Evolutionary conservation across 257 asterid species (phyloP), one percentile per base, ranked within the genome.

Genomic region (Plantago elongata): DNA sequence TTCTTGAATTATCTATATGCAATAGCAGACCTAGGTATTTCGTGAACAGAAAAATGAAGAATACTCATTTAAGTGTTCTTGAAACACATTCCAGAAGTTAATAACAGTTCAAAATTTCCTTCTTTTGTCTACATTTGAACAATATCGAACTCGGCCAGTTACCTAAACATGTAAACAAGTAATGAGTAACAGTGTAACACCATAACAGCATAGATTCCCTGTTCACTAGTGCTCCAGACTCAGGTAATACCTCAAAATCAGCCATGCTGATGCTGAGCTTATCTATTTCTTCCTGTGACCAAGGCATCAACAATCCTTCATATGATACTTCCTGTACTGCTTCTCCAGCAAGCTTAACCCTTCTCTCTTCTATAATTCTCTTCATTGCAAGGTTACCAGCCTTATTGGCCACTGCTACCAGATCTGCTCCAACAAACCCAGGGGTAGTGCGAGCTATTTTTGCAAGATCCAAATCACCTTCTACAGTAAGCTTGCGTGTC

Each of bases 361-460:
- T 81, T 51, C 94, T 78, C 63, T 45, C 69, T 51, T 74, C 82
- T 54, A 83, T 68, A 59, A 84, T 78, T 78, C 96, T 89, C 78
- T 86, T 80, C 90, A 91, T 79, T n/a, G 98, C 95, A 70, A 88
- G 69, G 71, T 78, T 78, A 54, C 92, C 95, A 78, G 96, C 95
- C 77, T 81, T 78, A 61, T 82, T 74, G 11, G 79, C 73, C 7
- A 91, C 77, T 42, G 83, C 88, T 17, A 70, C 85, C 77, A 91
- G 74, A 78, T 91, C 96, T 50, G 96, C 91, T 72, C 98, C 98
- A 54, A 83, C 96, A 72, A 84, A 91, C 5, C 96, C 96, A 3
- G 98, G 80, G 55, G 96, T 88, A 61, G 80, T 65, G 72, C 88
- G 78, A 50, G 95, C 95, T 75, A 89, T 63, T 78, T 83, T 84